Evolutionary conservation across 1,284 basidiomycete species (phyloP), one percentile per base, ranked within the genome.

Genomic region (Moniliella sp.): DNA sequence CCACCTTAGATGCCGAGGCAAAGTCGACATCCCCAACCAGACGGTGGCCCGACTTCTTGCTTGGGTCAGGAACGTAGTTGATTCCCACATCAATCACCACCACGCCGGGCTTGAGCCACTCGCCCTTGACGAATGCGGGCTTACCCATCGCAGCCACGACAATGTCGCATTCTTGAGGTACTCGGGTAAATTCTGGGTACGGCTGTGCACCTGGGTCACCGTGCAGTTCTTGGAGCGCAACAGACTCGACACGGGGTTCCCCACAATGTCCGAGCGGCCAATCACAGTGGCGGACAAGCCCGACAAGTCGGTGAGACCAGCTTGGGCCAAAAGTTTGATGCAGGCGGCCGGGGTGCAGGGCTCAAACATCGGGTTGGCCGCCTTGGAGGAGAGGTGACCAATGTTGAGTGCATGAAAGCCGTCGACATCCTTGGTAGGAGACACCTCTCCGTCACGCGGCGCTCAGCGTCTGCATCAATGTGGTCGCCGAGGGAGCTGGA

Each of bases 361-460:
- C 5, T 75, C 68, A 64, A 94, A 94, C 38, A 88, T 69, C 16
- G 91, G 91, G 16, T 74, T 74, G 17, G 79, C 76, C 28, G 84
- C 79, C 48, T 84, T 76, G 37, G 83, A 91, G 28, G 78, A 76
- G 30, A 99, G 71, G 48, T 84, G 78, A 16, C 91, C 91, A 48
- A 97, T 94, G 65, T 97, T 99, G 64, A 93, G 88, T 4, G 88
- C 83, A 66, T 94, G 84, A 69, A 99, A 99, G 75, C 88, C 91
- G 63, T 99, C 91, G 37, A 97, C 79, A 53, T 99, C 91, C 66
- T 99, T 99, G 58, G 75, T 70, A 10, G 84, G 82, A 42, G 74
- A 76, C 46, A 99, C 74, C n/a, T 81, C 75, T 94, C 88, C 25
- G 86, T 91, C 34, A 99, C 78, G 16, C 70, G 68, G 41, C 86